Evolutionary conservation across 164 flowering plant species (phyloP), one percentile per base, ranked within the genome.

Genomic region (Aristolochia fimbriata): DNA sequence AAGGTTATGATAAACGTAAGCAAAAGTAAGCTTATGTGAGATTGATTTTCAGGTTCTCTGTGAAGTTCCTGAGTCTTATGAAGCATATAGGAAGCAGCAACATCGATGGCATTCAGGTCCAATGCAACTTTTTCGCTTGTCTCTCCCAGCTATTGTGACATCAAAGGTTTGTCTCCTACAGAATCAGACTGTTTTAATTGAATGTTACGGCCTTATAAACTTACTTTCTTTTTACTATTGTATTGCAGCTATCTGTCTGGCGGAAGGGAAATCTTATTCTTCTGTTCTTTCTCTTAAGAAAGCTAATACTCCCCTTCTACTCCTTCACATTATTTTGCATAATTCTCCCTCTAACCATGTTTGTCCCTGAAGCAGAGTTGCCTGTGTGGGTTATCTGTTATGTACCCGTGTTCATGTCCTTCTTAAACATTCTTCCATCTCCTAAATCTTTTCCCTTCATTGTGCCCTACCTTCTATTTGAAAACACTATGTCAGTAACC

Each of bases 91-190:
- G 68, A 93, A 93, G 64, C 98, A 93, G 70, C 98, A 93, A 67
- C 98, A 93, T 56, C 72, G 98, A 61, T 93, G 98, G 98, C 98
- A 93, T 69, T 93, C 98, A 14, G 98, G 98, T 21, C 98, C 98
- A 2, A 92, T 92, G 98, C 98, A 89, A 67, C 63, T 92, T 73
- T 92, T 92, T 67, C 89, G 97, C 7, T 80, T 93, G 9, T 89
- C 96, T 70, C 75, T 93, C 68, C 98, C 91, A 11, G 87, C 57
- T 54, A 72, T 88, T 19, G 77, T 86, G 51, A 60, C 62, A 61
- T 61, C 98, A 60, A 92, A 92, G 96, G 98, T 91, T 47, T 63
- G 23, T 15, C 27, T 7, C 6, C 50, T 6, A 4, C 16, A 14
- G 15, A 30, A 19, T 58, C 15, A 19, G 48, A 13, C 19, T 21